Evolutionary conservation across 2,329 filamentous ascomycete genomes (phyloP).

Genomic region (Xylariaceae sp.): DNA sequence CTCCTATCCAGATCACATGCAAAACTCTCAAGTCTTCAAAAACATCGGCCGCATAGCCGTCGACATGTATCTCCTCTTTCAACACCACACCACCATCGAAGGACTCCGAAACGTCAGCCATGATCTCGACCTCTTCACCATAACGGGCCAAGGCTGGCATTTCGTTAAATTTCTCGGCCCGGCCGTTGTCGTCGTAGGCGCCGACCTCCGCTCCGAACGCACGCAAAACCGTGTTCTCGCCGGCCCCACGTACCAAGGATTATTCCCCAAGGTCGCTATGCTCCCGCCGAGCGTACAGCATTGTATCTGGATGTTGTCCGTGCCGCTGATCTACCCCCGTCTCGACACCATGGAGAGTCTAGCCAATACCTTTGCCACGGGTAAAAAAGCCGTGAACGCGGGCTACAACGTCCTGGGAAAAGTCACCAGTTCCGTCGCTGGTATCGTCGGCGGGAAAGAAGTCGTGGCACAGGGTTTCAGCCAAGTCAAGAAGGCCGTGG

Average conservation of each 20-base stretch:
- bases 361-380: constrained; percentile 83
- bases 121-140: constrained; percentile 88
- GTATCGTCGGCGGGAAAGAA: constrained; percentile 90
- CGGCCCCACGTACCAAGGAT: constrained; percentile 91
- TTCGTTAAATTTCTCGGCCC: constrained; percentile 96
- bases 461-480: constrained; percentile 90
- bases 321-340: constrained; percentile 84
- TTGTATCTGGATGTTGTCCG: constrained; percentile 91
- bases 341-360: constrained; percentile 88
- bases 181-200: constrained; percentile 80
- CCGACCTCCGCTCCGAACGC: constrained; percentile 86
- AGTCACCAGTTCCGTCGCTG: constrained; percentile 88
- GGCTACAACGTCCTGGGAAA: constrained; percentile 96
- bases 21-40: constrained; percentile 94
- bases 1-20: constrained; percentile 97
- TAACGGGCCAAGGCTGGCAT: constrained; percentile 97
- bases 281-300: constrained; percentile 91
- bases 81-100: constrained; percentile 94
- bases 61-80: constrained; percentile 97
- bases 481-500: constrained; percentile 92
- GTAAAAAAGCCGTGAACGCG: constrained; percentile 93
- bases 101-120: constrained; percentile 83
- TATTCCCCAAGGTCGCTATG: constrained; percentile 91
- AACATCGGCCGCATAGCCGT: constrained; percentile 94
- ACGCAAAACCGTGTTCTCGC: constrained; percentile 90